Base-by-base conservation (phyloP, 192 early-diverging fungal species). In the Backusella australiensis region DNA sequence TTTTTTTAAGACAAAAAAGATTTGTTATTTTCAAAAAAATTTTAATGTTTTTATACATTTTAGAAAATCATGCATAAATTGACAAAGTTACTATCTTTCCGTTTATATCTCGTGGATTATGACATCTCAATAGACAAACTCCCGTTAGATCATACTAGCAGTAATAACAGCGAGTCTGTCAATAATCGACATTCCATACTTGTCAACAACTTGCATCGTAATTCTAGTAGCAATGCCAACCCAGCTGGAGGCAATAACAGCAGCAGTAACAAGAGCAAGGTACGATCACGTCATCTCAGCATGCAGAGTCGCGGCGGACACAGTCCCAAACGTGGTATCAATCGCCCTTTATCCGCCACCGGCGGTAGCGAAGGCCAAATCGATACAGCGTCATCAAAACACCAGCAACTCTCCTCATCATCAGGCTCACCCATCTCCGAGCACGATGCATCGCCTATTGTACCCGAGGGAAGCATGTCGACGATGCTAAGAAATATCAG, bases 41-140 rank as follows among this genome's bases (percentile, higher is more conserved):
- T 38, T 46, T 69, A 39, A 75, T 63, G 1, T 1, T 26, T 72
- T 44, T 71, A 59, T 8, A 44, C 12, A 44, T 19, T 38, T 32
- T 79, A 93, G 91, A 89, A 85, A 82, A 86, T 84, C 42, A 87
- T 92, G 77, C 59, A 81, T 42, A 84, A 89, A 76, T 59, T 95
- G 41, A 93, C 93, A 1, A 85, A 85, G 52, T 46, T 92, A 41
- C 26, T 94, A 9, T 82, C 90, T 0, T 74, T 77, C 35, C 84
- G 91, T 34, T 75, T 89, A 6, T 92, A 90, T 71, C 74, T 86
- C 42, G 86, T 92, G 21, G 91, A 94, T 71, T 77, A 88, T 56
- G 93, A 94, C 9, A 44, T 65, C 65, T 23, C 38, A 26, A 17
- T 19, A 17, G 23, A 39, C 29, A 34, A 65, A 39, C 15, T 53